Evolutionary conservation across 2,329 filamentous ascomycete species (phyloP).

Genomic region (Ilyonectria sp.): DNA sequence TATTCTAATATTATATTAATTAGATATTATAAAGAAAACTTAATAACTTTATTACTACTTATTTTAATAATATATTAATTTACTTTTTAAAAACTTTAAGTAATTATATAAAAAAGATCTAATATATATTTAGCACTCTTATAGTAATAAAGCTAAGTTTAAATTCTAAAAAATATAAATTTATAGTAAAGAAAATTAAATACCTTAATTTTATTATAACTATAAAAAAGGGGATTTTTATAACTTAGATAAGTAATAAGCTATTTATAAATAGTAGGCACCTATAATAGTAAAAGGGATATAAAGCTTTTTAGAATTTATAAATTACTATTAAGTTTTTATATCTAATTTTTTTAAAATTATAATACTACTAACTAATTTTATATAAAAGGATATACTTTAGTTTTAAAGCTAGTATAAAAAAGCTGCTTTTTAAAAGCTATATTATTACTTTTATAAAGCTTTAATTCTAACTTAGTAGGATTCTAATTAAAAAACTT

Average conservation of each 20-base stretch:
- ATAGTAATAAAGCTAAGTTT: neutral
- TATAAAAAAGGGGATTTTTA: neutral
- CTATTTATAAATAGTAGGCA: neutral
- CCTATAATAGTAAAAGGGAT: neutral
- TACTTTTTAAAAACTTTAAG: neutral
- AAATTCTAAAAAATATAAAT: neutral
- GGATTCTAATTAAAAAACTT: neutral
- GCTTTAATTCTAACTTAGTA: neutral
- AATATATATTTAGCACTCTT: neutral
- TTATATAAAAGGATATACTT: neutral
- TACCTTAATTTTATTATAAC: neutral
- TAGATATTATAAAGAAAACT: neutral
- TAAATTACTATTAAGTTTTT: slow-evolving; percentile 8
- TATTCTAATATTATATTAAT: neutral
- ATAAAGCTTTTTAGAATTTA: slow-evolving; percentile 5
- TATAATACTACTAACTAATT: neutral
- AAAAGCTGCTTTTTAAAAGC: neutral
- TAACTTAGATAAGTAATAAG: neutral
- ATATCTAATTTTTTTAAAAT: neutral
- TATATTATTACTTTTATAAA: neutral
- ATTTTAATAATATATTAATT: neutral
- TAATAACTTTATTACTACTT: neutral
- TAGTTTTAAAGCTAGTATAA: neutral
- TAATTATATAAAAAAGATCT: neutral
- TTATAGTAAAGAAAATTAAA: neutral